phyloP scores from a whole-genome alignment of 2,329 filamentous ascomycete species.

The Aspergillus sp. region DNA sequence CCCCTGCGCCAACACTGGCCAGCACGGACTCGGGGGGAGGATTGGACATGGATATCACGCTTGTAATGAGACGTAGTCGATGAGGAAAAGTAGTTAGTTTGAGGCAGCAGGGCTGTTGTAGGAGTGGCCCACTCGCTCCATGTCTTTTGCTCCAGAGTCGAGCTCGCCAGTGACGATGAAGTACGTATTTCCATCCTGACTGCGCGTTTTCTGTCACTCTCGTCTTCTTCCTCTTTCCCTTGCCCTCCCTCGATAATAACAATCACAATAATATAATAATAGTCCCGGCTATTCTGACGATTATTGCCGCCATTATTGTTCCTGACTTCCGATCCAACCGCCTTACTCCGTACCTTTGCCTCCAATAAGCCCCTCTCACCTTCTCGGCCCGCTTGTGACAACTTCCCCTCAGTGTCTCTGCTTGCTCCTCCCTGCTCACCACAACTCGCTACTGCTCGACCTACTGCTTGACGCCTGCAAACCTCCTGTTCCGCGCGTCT shows the following conservation, averaged over 20 bases:
- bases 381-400: slow-evolving; percentile 22
- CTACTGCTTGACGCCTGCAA: slow-evolving; percentile 27
- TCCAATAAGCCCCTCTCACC: slow-evolving; percentile 21
- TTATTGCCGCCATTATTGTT: slow-evolving; percentile 11
- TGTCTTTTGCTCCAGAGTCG: slow-evolving; percentile 3
- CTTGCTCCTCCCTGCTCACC: slow-evolving; percentile 4
- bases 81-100: not conserved
- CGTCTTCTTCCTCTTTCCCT: slow-evolving; percentile 1
- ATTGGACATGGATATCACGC: not conserved
- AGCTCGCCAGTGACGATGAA: slow-evolving; percentile 6
- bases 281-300: not conserved
- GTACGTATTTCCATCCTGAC: slow-evolving; percentile 3
- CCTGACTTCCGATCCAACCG: slow-evolving; percentile 11
- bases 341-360: slow-evolving; percentile 6
- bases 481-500: slow-evolving; percentile 22
- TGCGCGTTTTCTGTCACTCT: not conserved
- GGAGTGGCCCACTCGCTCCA: not conserved
- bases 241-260: slow-evolving; percentile 5
- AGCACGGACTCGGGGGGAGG: not conserved
- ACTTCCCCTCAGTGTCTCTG: not conserved
- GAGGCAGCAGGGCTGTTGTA: not conserved
- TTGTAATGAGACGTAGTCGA: not conserved
- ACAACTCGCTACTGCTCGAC: not conserved
- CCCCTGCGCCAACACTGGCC: not conserved
- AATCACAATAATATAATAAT: not conserved